A percentile compares a stretch with the other conserved stretches of the same genome.
Conservation (phyloP, 140 eudicot species). For the Erigeron philadelphicus region DNA sequence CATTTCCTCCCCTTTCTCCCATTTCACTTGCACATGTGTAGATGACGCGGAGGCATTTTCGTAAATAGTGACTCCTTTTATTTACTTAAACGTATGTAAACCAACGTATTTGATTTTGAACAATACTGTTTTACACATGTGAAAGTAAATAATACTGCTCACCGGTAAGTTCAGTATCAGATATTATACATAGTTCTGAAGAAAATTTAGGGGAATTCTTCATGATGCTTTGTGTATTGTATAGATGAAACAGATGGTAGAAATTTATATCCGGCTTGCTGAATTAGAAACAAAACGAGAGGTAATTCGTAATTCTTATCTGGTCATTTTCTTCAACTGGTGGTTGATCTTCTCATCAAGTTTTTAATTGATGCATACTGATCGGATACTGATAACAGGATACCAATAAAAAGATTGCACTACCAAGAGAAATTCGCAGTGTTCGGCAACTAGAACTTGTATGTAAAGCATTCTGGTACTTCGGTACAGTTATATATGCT, state of each 20-base stretch:
- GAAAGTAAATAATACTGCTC: no score
- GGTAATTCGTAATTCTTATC: constrained; percentile 37
- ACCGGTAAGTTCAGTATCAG: background rate
- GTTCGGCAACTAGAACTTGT: constrained; percentile 85
- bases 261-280: constrained; percentile 89
- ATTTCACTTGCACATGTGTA: no score
- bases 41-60: no score
- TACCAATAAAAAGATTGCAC: constrained; percentile 64
- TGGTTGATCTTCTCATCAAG: constrained; percentile 7
- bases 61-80: no score
- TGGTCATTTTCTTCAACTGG: constrained; percentile 2
- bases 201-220: constrained; percentile 3
- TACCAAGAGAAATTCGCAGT: constrained; percentile 91
- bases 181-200: background rate
- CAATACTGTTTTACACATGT: no score
- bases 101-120: no score
- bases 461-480: constrained; percentile 30
- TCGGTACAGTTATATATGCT: background rate
- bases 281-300: constrained; percentile 91
- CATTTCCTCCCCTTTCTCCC: no score
- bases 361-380: constrained; percentile 19
- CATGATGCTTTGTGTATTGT: constrained; percentile 20
- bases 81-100: no score
- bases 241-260: constrained; percentile 95
- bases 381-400: constrained; percentile 48